Evolutionary conservation across 768 basidiomycete genomes (phyloP).

Genomic region (Phlebiopsis gigantea): DNA sequence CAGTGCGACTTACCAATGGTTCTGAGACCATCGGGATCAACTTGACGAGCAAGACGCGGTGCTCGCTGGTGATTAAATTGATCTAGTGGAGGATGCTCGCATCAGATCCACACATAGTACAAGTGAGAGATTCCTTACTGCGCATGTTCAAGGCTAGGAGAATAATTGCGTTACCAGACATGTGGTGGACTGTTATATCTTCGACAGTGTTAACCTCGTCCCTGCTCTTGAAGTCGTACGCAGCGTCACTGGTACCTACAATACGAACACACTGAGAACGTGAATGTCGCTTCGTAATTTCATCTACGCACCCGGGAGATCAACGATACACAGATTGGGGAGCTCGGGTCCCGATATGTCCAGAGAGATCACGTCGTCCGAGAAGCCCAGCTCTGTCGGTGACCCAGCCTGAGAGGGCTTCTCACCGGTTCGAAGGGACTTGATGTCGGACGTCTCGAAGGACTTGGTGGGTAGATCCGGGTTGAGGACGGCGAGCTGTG

Average conservation of each 20-base stretch:
- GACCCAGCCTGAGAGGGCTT: constrained; percentile 1
- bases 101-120: background rate
- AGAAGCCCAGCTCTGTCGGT: constrained; percentile 17
- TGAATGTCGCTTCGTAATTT: too few relatives aligned
- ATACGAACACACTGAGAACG: background rate
- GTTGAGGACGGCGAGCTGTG: constrained; percentile 52
- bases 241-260: constrained; percentile 53
- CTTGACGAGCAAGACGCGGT: constrained; percentile 50
- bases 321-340: constrained; percentile 26
- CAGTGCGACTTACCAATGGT: constrained; percentile 51
- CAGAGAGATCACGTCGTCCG: constrained; percentile 22
- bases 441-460: constrained; percentile 1
- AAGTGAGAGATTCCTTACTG: constrained; percentile 34
- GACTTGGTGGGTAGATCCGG: constrained; percentile 26
- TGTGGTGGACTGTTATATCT: constrained; percentile 50
- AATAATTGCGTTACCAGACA: constrained; percentile 51
- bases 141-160: constrained; percentile 52
- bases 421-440: background rate
- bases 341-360: constrained; percentile 22
- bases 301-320: constrained; percentile 25
- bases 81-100: constrained; percentile 32
- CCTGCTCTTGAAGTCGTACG: constrained; percentile 17
- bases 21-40: constrained; percentile 54
- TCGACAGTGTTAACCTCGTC: constrained; percentile 51
- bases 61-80: constrained; percentile 78